Evolutionary conservation across 83 land plant genomes (phyloP), one percentile per base, ranked within the genome.

Genomic region (Picea mariana): DNA sequence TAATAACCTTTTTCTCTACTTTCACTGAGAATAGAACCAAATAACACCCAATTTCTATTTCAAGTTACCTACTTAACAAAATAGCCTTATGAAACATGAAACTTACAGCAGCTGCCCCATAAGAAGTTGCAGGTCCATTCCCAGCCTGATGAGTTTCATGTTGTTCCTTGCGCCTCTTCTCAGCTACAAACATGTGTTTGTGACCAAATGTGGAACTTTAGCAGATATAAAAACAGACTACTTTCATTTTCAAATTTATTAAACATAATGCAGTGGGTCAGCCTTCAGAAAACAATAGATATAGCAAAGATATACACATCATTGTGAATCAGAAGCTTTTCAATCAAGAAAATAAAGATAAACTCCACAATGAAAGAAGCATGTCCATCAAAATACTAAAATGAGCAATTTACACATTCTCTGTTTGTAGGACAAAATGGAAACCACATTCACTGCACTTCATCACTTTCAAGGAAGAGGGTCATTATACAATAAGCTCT

Each of bases 161-260:
- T 73, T 90, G 92, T 78, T 87, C 89, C 55, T 88, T 86, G 65
- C 83, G 92, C 81, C 83, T 93, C 81, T 83, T 93, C 83, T 97
- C 98, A 89, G 93, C 99, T 93, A 89, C 75, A 84, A 68, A 18
- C 16, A 65, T 13, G 15, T 7, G 34, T 38, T 40, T 4, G 20
- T 55, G 52, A n/a, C 79, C 11, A 52, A 52, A 52, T 52, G 58
- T 12, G 11, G 58, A 52, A 11, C 13, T 52, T 52, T 52, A 52
- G 13, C 13, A 52, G 58, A 52, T 11, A 11, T 52, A 52, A 3
- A 52, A 52, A 52, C 13, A 12, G 58, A 52, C 13, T 9, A 12
- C 13, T 52, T 52, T 52, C 12, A 52, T 11, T 52, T 52, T 52
- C 13, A 11, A 11, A 52, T 52, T 52, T 11, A 52, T 52, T 52